phyloP scores from a whole-genome alignment of 257 asterid genomes.

The Scutellaria baicalensis region DNA sequence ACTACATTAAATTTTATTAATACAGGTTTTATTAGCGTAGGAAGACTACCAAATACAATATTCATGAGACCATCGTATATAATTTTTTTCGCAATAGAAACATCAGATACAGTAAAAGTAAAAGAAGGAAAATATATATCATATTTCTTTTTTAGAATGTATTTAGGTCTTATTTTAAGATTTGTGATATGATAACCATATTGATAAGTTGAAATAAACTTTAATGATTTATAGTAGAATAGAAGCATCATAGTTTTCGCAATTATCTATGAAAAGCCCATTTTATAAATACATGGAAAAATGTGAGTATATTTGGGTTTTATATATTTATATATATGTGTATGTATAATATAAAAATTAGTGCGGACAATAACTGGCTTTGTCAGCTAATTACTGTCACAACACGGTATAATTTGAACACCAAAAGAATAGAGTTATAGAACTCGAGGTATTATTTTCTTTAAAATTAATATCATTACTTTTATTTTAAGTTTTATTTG shows the following conservation, averaged over 20 bases:
- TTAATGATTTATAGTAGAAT: slow-evolving; percentile 24
- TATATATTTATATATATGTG: not conserved
- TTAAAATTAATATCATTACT: slow-evolving; percentile 21
- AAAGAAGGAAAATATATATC: too few relatives aligned
- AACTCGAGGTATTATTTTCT: slow-evolving; percentile 22
- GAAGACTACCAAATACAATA: too few relatives aligned
- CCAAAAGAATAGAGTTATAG: slow-evolving; percentile 18
- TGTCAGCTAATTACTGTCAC: slow-evolving; percentile 35
- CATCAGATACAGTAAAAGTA: too few relatives aligned
- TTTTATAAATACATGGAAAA: not conserved
- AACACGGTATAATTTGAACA: slow-evolving; percentile 11
- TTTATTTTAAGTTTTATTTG: not conserved
- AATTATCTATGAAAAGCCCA: slow-evolving; percentile 19
- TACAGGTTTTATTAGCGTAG: not conserved
- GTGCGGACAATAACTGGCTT: slow-evolving; percentile 27
- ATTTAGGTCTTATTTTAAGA: not conserved
- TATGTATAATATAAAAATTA: not conserved
- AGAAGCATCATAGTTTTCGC: slow-evolving; percentile 45
- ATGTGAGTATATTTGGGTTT: not conserved
- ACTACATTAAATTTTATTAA: not conserved
- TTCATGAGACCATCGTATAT: too few relatives aligned
- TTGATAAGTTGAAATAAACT: not conserved
- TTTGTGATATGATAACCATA: not conserved
- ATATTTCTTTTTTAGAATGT: not conserved
- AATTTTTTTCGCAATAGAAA: too few relatives aligned